Base-by-base conservation (phyloP, 192 early-diverging fungal species). In the Backusella tarrabulga region DNA sequence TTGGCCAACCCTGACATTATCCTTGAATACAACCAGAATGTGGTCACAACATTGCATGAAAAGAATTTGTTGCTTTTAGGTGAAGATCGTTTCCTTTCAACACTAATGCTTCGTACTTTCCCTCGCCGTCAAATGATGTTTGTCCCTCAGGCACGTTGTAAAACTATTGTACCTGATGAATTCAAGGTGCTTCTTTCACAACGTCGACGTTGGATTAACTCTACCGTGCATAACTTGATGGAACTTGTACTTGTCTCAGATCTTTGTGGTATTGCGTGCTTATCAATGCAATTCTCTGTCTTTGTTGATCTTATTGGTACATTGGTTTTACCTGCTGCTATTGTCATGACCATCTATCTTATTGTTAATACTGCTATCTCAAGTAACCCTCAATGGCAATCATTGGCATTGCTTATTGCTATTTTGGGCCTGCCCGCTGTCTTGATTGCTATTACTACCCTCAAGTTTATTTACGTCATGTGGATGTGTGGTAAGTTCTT, bases 181-280 rank as follows among this genome's bases (percentile, higher is more conserved):
- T 97, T 94, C 80, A 88, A 80, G 46, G 93, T 95, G 6, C 86
- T 98, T 36, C 79, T 98, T 66, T 95, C 93, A 80, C 97, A 98
- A 81, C 90, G 97, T 71, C 90, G 97, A 67, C 92, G 96, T 34
- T 97, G 96, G 96, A 97, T 97, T 79, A 97, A 97, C 82, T 97
- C 96, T 19, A 97, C 96, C 2, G 88, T 97, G 35, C 96, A 97
- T 77, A 97, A 97, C 77, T 85, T 97, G 35, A 77, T 92, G 79
- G 96, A 97, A 83, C 84, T 97, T 29, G 90, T 97, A 32, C 83
- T 93, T n/a, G 92, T 97, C 67, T 89, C 91, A 40, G 93, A 97
- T 81, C 87, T 97, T 68, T 97, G 96, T 86, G 96, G 96, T 36
- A 92, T 91, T 42, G 95, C 93, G 67, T 96, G 92, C 77, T 89